Percentiles rank a stretch among this genome's conserved stretches.
Evolutionary conservation across 345 rosid species (phyloP).

Genomic region (Trapa incisa): DNA sequence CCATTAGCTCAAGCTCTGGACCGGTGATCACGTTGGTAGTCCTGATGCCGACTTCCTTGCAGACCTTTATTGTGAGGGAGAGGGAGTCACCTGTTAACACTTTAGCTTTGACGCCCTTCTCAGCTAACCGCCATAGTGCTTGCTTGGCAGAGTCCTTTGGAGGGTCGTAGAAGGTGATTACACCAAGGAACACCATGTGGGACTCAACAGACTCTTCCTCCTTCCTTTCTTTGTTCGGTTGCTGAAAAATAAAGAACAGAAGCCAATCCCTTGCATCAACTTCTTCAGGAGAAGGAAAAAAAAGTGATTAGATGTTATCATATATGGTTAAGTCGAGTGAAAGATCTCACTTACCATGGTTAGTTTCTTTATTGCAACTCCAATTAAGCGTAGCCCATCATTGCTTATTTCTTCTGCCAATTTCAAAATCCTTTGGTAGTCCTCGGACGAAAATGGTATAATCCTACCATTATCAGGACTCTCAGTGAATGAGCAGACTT

Average conservation of each 20-base stretch:
- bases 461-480: slow-evolving; percentile 17
- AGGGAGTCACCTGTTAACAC: slow-evolving; percentile 56
- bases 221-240: slow-evolving; percentile 9
- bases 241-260: slow-evolving; percentile 22
- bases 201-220: slow-evolving; percentile 33
- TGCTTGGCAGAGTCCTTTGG: slow-evolving; percentile 73
- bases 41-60: slow-evolving; percentile 64
- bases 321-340: neutral
- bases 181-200: slow-evolving; percentile 52
- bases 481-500: slow-evolving; percentile 44
- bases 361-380: slow-evolving; percentile 44
- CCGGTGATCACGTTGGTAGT: slow-evolving; percentile 54
- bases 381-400: slow-evolving; percentile 43
- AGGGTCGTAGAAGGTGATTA: slow-evolving; percentile 55
- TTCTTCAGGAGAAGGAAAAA: too few species aligned
- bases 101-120: slow-evolving; percentile 66
- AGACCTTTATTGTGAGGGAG: slow-evolving; percentile 45
- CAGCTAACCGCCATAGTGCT: slow-evolving; percentile 56
- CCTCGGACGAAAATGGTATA: slow-evolving; percentile 25
- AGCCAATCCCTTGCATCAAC: slow-evolving; percentile 1
- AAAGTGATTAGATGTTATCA: neutral
- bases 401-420: slow-evolving; percentile 44
- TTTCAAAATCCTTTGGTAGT: slow-evolving; percentile 29
- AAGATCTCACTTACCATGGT: slow-evolving; percentile 17
- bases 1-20: slow-evolving; percentile 52